Conservation (phyloP, 169 alveolate genomes). For the Cystoisospora suis region DNA sequence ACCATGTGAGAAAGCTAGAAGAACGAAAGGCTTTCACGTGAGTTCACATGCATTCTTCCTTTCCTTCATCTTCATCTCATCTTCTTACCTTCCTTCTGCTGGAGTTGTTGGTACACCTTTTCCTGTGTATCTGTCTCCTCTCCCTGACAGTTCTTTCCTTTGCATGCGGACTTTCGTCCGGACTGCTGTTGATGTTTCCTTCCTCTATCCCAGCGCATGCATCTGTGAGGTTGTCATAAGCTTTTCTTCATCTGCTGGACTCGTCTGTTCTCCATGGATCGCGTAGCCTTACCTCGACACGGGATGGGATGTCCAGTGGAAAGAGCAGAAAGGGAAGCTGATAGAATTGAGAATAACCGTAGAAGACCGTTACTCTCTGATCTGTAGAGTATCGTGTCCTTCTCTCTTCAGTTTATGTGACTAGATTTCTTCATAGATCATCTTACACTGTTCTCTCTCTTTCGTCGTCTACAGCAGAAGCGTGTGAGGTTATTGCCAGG, state of each 20-base stretch:
- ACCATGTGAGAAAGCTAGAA: background rate
- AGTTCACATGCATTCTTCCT: background rate
- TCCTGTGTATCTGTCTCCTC: background rate
- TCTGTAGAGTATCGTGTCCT: too few species aligned
- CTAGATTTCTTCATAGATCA: too few species aligned
- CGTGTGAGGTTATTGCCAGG: too few species aligned
- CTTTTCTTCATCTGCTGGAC: background rate
- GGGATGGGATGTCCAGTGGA: too few species aligned
- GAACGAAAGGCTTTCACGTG: constrained; percentile 20
- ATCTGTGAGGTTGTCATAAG: background rate
- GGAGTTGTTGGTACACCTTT: background rate
- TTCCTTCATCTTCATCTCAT: background rate
- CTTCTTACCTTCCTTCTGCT: background rate
- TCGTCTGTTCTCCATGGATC: too few species aligned
- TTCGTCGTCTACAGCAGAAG: too few species aligned
- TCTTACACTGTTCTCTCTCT: too few species aligned
- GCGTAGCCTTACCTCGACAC: too few species aligned
- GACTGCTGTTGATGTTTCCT: background rate
- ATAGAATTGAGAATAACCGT: too few species aligned
- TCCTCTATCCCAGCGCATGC: background rate
- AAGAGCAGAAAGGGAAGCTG: too few species aligned
- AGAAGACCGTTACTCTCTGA: too few species aligned
- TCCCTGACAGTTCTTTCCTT: background rate
- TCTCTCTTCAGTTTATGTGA: too few species aligned
- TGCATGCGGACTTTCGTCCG: background rate